Evolutionary conservation across 1,139 yeast species (phyloP), one percentile per base, ranked within the genome.

Genomic region (Diutina neorugosa): DNA sequence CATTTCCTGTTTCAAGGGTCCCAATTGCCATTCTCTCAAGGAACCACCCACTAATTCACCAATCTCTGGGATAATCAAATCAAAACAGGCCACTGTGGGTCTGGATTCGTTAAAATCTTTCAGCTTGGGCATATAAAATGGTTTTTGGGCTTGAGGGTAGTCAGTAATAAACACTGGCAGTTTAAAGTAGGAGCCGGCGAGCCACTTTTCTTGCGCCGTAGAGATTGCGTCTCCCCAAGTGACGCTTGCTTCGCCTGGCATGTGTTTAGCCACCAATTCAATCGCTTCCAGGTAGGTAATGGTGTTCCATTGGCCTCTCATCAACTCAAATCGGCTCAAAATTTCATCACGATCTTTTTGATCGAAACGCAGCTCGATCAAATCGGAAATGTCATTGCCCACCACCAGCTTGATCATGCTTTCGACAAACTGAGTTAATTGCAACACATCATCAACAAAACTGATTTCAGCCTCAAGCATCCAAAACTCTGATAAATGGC

Each of bases 21-120:
- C 75, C 55, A 79, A 69, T 57, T 79, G 69, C 62, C 87, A 88
- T 61, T 93, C 96, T 66, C 99, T 86, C 57, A 94, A 60, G 1
- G 96, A 89, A 0, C 98, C 98, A 1, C 98, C 98, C 2, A 89
- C 83, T n/a, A 93, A 72, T 64, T 93, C 98, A n/a, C 98, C 98
- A 57, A 93, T 78, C 31, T 84, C 91, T 0, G 98, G 98, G 21
- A 91, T 79, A 6, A 93, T 70, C 54, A 93, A 73, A 63, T 94
- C 99, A 64, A 82, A 93, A 62, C 98, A 91, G 0, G 88, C 96
- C 2, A 88, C 98, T 0, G 96, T 90, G 2, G 76, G 71, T 12
- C 60, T 64, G 16, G 69, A 70, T 0, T 65, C 60, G 43, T 70
- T 66, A 27, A 59, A 65, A 0, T 59, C 68, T 57, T 79, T 78